These are phyloP conservation scores for Macaranga tanarius DNA, from an alignment of 441 rosid species.

Conservation along the genomic window DNA sequence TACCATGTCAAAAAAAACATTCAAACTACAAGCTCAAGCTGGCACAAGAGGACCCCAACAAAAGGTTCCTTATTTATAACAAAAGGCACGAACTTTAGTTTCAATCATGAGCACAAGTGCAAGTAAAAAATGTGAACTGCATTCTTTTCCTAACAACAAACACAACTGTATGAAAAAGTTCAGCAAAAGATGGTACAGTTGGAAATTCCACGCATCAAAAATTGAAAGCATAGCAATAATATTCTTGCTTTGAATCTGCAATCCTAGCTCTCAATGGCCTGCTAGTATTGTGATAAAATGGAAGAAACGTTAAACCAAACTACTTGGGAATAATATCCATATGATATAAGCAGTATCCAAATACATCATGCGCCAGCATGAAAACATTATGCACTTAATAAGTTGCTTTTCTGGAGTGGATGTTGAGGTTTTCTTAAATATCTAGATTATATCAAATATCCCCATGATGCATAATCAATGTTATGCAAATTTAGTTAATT, in stretches of 20 bases:
- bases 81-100: neutral
- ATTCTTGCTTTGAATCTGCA: neutral
- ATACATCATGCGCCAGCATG: no score
- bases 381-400: no score
- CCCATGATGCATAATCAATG: no score
- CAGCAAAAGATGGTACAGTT: neutral
- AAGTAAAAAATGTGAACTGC: neutral
- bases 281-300: neutral
- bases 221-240: neutral
- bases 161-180: neutral
- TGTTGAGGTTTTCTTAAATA: no score
- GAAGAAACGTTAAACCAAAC: neutral
- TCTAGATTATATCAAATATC: no score
- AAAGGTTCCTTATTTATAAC: neutral
- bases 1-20: neutral
- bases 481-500: neutral
- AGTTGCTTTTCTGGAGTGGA: no score
- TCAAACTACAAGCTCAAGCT: slow-evolving; percentile 5
- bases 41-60: neutral
- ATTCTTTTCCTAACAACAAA: neutral
- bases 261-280: neutral
- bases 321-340: neutral
- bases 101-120: neutral
- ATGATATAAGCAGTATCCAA: no score
- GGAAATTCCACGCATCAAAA: neutral